A percentile compares a stretch with the other conserved stretches of the same genome.
phyloP scores from a whole-genome alignment of 2,329 filamentous ascomycete genomes.

The Aureobasidium sp. region DNA sequence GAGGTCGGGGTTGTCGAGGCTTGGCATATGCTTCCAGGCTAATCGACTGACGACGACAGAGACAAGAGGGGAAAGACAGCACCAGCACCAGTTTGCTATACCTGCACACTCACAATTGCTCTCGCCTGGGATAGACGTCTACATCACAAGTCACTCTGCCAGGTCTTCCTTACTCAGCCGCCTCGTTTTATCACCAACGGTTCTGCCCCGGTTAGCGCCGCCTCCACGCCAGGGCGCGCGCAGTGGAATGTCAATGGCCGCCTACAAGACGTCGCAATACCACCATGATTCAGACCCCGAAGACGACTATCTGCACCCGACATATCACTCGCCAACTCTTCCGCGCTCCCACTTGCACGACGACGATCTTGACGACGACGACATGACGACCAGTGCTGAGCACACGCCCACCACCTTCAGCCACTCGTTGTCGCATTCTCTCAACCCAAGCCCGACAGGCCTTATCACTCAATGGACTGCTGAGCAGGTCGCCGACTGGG shows the following conservation, averaged over 20 bases:
- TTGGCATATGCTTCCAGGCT: neutral
- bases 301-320: neutral
- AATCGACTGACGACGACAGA: neutral
- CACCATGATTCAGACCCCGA: conserved; percentile 71
- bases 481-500: conserved; percentile 85
- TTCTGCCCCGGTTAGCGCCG: neutral
- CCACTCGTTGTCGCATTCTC: conserved; percentile 39
- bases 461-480: conserved; percentile 73
- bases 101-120: neutral
- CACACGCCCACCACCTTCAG: conserved; percentile 74
- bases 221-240: conserved; percentile 7
- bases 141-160: neutral
- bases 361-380: conserved; percentile 41
- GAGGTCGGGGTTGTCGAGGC: neutral
- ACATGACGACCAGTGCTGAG: conserved; percentile 37
- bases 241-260: conserved; percentile 16
- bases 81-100: neutral
- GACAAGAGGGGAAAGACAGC: neutral
- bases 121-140: neutral
- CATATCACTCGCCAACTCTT: neutral
- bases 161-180: neutral
- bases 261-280: conserved; percentile 45
- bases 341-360: neutral
- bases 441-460: conserved; percentile 60
- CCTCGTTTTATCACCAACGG: neutral